Conservation (phyloP, 2,329 filamentous ascomycete species). For the Phialophora expanda region DNA sequence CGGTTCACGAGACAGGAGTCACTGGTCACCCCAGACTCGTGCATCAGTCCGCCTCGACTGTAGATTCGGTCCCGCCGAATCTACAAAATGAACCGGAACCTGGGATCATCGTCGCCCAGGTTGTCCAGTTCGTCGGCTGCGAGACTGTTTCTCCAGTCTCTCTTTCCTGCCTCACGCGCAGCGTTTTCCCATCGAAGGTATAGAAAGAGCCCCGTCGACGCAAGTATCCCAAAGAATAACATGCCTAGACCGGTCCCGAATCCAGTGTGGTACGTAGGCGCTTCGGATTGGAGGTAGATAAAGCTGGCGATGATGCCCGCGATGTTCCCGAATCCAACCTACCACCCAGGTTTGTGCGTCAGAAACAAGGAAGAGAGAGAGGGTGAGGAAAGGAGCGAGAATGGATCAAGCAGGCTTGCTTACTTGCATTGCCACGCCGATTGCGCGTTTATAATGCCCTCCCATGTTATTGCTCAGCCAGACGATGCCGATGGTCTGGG, state of each 20-base stretch:
- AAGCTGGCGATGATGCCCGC: constrained; percentile 46
- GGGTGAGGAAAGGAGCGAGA: constrained; percentile 42
- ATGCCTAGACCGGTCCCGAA: constrained; percentile 46
- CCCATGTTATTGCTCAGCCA: constrained; percentile 43
- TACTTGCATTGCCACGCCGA: constrained; percentile 36
- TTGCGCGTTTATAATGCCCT: constrained; percentile 40
- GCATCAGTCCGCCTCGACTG: too few relatives aligned
- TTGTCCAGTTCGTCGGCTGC: constrained; percentile 40
- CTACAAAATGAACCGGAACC: constrained; percentile 41
- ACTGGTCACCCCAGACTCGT: too few relatives aligned
- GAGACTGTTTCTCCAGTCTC: constrained; percentile 39
- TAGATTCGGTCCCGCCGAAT: too few relatives aligned
- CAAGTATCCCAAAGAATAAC: constrained; percentile 43
- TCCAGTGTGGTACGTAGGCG: constrained; percentile 46
- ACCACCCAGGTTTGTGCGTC: neutral
- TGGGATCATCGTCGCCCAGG: constrained; percentile 45
- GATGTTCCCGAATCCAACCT: constrained; percentile 41
- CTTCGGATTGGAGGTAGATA: constrained; percentile 46
- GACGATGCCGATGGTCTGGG: constrained; percentile 39
- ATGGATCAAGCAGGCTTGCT: neutral
- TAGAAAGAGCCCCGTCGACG: constrained; percentile 42
- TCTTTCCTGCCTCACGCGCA: constrained; percentile 39
- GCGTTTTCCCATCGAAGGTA: constrained; percentile 44
- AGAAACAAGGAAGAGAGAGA: neutral
- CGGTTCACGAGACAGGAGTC: too few relatives aligned